Conservation (phyloP, 202 grass and related monocot species). For the Eragrostis tef region DNA sequence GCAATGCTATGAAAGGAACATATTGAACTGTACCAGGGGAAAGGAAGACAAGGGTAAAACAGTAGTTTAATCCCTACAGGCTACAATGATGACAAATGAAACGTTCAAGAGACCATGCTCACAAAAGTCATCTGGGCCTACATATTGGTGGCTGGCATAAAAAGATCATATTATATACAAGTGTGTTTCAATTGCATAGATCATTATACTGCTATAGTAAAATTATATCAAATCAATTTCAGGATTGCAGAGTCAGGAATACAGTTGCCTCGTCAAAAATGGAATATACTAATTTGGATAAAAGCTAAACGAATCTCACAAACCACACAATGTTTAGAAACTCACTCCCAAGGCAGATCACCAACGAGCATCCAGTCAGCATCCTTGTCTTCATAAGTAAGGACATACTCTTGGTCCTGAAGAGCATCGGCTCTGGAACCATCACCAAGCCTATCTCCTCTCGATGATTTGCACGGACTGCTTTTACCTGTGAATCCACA, state of each 20-base stretch:
- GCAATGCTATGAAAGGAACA: neutral
- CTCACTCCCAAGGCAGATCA: constrained; percentile 86
- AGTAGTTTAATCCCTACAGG: neutral
- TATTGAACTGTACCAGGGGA: neutral
- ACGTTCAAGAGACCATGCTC: neutral
- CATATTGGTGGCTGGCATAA: neutral
- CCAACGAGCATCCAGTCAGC: constrained; percentile 87
- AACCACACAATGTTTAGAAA: constrained; percentile 22
- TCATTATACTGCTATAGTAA: neutral
- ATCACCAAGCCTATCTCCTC: constrained; percentile 58
- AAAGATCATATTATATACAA: neutral
- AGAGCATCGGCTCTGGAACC: constrained; percentile 61
- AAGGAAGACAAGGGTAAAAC: neutral
- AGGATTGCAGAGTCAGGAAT: neutral
- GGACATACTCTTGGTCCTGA: constrained; percentile 71
- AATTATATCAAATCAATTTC: neutral
- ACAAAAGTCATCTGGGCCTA: neutral
- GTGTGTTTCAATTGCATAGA: neutral
- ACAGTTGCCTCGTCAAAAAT: neutral
- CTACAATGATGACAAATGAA: neutral
- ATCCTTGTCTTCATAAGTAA: constrained; percentile 81
- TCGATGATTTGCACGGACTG: constrained; percentile 47
- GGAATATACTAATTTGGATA: constrained; percentile 2
- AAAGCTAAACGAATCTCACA: constrained; percentile 11
- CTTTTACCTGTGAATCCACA: constrained; percentile 57